Evolutionary conservation across 1,139 yeast genomes (phyloP), one percentile per base, ranked within the genome.

Genomic region (Suhomyces guaymorum): DNA sequence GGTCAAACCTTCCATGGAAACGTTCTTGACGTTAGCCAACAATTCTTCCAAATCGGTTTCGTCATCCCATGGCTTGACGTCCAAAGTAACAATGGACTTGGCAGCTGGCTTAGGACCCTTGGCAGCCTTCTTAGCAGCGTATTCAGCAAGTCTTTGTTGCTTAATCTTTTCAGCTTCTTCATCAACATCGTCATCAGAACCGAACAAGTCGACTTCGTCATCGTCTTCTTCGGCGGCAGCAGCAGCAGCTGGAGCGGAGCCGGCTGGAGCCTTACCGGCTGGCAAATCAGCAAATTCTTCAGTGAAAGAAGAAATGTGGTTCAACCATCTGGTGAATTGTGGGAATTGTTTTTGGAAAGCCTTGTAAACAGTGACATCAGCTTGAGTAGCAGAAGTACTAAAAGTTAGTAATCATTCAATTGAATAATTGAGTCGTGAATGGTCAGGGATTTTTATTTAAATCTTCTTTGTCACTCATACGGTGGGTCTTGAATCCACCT

Each of bases 21-120:
- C 69, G 52, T 76, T 64, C 80, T 88, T 89, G 61, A 89, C 97
- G 69, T 80, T 79, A 44, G 82, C 90, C 57, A 87, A 72, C 73
- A 92, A 68, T 70, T 82, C 82, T 43, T 92, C 95, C 68, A 94
- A 78, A 66, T 90, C 82, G 53, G 98, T 92, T 79, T 92, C 97
- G 61, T 92, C 97, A 73, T 92, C 98, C 98, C 98, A 92, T 73
- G 97, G 97, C 84, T 92, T 92, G 57, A 92, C 95, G 59, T 92
- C 98, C 61, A 92, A 64, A 59, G 98, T 92, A 61, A 92, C 96
- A 55, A 89, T 76, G 48, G 97, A 87, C 80, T 92, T 92, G 63
- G 98, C 97, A 70, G 96, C 96, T 60, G 97, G 88, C 80, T 88
- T 88, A 61, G 97, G 88, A 66, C 95, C 95, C 76, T 86, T 86